Evolutionary conservation across 768 basidiomycete genomes (phyloP), one percentile per base, ranked within the genome.

Genomic region (Lyophyllum semitale): DNA sequence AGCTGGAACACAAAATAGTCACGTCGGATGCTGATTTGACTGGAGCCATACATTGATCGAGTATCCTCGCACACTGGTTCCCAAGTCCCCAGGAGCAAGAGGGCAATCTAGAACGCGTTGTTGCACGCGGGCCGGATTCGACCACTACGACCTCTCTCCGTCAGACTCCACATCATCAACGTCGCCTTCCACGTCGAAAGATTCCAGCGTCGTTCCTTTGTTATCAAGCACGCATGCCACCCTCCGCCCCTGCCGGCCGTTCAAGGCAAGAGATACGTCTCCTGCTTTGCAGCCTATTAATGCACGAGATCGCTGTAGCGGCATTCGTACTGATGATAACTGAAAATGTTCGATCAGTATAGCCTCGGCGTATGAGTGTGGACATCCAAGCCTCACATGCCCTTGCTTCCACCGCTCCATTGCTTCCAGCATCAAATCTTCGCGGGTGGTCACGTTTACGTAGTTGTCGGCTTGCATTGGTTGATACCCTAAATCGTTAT

Each of bases 121-220:
- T 32, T 54, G 58, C 53, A 57, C 20, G 48, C 50, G 32, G 46
- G 56, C 44, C 57, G 59, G 25, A n/a, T 27, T 46, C 25, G 41
- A 33, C 33, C 48, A 50, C 46, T 51, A 57, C 46, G 12, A 33
- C 12, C 8, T 48, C 40, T 42, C 53, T 38, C 54, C 47, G 48
- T 58, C 61, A 46, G 58, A 59, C 66, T 79, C 81, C 67, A 66
- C 66, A 61, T 79, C 78, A 64, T 83, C 84, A 60, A 71, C 83
- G 59, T 85, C 84, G 52, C 79, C 87, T 75, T 90, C 91, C 73
- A 93, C 76, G 77, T 93, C 91, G 63, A 91, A 74, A 42, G 86
- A 78, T 73, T 93, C 88, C 78, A 93, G 66, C 54, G 71, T 73
- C 59, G 74, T 77, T 59, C 89, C 90, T 51, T 76, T 75, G 54